These are phyloP conservation scores for Trametes maxima DNA, from an alignment of 768 basidiomycete genomes.

Conservation along the genomic window DNA sequence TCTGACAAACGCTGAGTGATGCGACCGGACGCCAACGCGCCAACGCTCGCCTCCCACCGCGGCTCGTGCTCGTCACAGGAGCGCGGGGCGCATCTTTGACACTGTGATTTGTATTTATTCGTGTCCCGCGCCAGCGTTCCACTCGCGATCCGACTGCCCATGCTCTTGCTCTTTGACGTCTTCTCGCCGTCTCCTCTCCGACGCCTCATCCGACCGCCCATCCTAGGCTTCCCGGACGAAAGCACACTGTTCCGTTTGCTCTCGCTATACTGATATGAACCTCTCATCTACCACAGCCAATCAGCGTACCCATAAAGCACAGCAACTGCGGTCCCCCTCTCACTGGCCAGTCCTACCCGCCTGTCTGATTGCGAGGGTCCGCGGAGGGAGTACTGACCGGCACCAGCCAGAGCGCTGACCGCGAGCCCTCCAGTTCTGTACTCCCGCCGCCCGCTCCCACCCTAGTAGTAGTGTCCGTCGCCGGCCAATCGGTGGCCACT, in stretches of 20 bases:
- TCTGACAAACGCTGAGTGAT: slow-evolving; percentile 8
- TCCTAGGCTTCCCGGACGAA: no score
- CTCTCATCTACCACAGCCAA: not conserved
- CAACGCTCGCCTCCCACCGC: not conserved
- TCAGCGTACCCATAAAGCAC: not conserved
- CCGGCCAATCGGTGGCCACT: not conserved
- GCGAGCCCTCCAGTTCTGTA: not conserved
- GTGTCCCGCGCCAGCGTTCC: not conserved
- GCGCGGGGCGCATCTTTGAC: not conserved
- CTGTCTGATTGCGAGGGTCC: not conserved
- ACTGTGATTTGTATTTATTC: not conserved
- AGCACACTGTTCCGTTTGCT: not conserved
- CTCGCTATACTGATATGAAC: not conserved
- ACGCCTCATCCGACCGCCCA: not conserved
- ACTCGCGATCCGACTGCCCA: not conserved
- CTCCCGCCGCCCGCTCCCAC: not conserved
- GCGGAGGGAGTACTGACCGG: not conserved
- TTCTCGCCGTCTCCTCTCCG: not conserved
- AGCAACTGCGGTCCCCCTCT: slow-evolving; percentile 7
- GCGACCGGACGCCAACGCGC: not conserved
- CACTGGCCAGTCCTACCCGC: not conserved
- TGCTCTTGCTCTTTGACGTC: not conserved
- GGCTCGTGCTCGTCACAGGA: not conserved
- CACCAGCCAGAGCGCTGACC: not conserved
- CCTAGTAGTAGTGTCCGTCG: not conserved